Evolutionary conservation across 805 yeast genomes (phyloP), one percentile per base, ranked within the genome.

Genomic region (Ogataea angusta): DNA sequence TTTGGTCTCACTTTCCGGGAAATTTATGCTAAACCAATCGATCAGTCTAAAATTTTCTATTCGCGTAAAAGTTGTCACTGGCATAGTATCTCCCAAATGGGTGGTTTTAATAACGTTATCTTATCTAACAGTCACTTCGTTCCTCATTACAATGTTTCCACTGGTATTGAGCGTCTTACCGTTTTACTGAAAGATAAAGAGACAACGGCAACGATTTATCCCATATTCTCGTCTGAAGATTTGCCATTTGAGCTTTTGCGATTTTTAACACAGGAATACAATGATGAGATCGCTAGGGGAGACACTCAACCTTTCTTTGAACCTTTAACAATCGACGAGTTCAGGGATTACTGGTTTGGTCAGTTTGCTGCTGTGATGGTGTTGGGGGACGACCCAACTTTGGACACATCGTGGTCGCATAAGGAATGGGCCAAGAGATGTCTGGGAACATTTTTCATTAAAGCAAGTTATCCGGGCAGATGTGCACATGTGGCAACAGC

Each of bases 381-480:
- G 43, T 67, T 88, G n/a, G 97, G 97, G 3, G 93, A 85, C 56
- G 72, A 68, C 0, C 68, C 76, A 0, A 49, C 59, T 5, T 60
- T 75, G 13, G 72, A 68, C 38, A 68, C 72, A 9, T 59, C 71
- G 26, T 46, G 54, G 29, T 42, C 54, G 4, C 50, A 52, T 21
- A 75, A 82, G 37, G 88, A 83, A 57, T 90, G 98, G 96, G 95
- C 89, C 45, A 87, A 85, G 53, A 90, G 84, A 57, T 91, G 97
- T 59, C 68, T 93, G 34, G 99, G 98, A 0, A 76, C 90, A 2
- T 89, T 91, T 57, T 81, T 75, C 58, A 73, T 91, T 46, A 84
- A 84, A 49, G 93, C 97, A 2, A 85, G 87, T 54, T 91, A 82
- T 57, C 96, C 97, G 0, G 98, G 98, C 2, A 69, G 98, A 32